Conservation (phyloP, 176 grass and related monocot species). For the Musa troglodytarum region DNA sequence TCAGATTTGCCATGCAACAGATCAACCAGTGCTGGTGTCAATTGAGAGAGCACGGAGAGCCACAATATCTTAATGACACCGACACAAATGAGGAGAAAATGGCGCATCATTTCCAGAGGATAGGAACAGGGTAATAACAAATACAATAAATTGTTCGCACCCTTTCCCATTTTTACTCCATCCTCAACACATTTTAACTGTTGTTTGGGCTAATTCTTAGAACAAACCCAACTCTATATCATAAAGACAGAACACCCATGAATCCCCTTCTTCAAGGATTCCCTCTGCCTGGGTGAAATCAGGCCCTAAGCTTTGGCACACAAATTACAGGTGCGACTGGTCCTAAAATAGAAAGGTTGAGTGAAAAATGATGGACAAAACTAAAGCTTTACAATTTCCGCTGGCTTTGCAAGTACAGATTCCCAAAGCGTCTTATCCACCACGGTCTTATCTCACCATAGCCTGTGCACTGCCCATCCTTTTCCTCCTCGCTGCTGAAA, state of each 20-base stretch:
- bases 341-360: background rate
- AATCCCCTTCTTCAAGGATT: constrained; percentile 6
- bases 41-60: no score
- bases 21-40: no score
- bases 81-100: no score
- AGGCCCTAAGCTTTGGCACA: background rate
- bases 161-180: background rate
- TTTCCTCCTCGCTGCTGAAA: constrained; percentile 87
- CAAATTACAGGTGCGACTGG: background rate
- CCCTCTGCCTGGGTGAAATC: constrained; percentile 1
- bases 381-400: constrained; percentile 52
- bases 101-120: no score
- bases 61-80: no score
- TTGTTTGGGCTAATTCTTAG: constrained; percentile 2
- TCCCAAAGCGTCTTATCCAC: constrained; percentile 55
- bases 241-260: background rate
- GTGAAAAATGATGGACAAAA: constrained; percentile 26
- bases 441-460: constrained; percentile 79
- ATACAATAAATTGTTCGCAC: background rate
- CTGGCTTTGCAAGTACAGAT: constrained; percentile 34
- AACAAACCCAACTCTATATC: constrained; percentile 1
- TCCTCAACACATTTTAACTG: background rate
- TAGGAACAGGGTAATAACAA: background rate
- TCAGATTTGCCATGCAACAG: no score
- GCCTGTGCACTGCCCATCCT: constrained; percentile 85